Percentiles rank a stretch among this genome's conserved stretches.
Conservation (phyloP, 164 flowering plant genomes). For the Chimonanthus salicifolius region DNA sequence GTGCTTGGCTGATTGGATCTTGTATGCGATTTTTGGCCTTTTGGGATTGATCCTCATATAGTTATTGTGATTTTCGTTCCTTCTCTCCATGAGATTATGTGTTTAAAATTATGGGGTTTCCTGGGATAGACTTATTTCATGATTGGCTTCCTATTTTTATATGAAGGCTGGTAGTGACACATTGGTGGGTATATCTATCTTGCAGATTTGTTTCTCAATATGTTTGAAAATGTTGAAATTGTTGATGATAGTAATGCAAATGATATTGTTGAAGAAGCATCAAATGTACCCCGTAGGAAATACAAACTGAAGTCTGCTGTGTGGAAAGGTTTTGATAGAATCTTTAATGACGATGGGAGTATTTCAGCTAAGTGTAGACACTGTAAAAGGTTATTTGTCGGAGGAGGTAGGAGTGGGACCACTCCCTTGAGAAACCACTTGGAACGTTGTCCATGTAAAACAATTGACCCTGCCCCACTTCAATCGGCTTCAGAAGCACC, state of each 20-base stretch:
- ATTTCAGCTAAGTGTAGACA: conserved; percentile 72
- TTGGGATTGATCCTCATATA: no score
- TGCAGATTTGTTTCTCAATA: neutral
- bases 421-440: conserved; percentile 83
- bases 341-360: conserved; percentile 45
- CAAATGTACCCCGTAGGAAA: no score
- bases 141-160: no score
- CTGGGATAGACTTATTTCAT: no score
- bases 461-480: no score
- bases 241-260: neutral
- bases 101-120: no score
- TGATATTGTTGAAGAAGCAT: neutral
- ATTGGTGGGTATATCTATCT: neutral
- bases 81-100: no score
- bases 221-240: neutral
- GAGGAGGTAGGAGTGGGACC: conserved; percentile 82
- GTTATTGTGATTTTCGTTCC: no score
- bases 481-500: no score
- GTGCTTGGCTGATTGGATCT: no score
- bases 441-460: conserved; percentile 58
- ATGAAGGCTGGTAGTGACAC: neutral
- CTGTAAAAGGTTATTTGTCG: conserved; percentile 70
- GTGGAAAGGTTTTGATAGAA: conserved; percentile 84
- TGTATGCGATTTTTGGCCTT: no score
- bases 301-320: conserved; percentile 73